These are phyloP conservation scores for Sesbania bispinosa DNA, from an alignment of 306 rosid genomes.

Conservation along the genomic window DNA sequence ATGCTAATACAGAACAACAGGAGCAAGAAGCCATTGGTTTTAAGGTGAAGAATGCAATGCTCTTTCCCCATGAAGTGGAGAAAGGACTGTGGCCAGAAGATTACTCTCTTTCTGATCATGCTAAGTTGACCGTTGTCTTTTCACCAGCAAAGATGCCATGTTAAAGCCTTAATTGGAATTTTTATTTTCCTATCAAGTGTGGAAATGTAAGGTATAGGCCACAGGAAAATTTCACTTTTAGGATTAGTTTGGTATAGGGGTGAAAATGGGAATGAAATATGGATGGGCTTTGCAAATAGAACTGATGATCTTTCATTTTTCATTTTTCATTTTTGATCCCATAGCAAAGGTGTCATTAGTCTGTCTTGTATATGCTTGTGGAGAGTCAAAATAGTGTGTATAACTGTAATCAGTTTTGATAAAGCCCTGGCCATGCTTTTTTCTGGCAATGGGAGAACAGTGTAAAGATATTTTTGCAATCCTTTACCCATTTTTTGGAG, in stretches of 20 bases:
- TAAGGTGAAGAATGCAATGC: conserved; percentile 64
- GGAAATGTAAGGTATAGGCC: neutral
- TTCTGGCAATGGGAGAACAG: conserved; percentile 23
- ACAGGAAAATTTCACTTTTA: conserved; percentile 1
- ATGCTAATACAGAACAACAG: conserved; percentile 12
- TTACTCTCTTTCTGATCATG: conserved; percentile 87
- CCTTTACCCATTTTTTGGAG: neutral
- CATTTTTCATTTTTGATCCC: neutral
- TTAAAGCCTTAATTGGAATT: neutral
- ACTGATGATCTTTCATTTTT: neutral
- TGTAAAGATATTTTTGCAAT: conserved; percentile 22
- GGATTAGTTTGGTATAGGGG: neutral
- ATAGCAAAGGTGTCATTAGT: neutral
- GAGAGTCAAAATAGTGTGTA: conserved; percentile 5
- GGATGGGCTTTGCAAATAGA: neutral
- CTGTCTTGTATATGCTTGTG: neutral
- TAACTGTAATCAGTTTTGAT: conserved; percentile 29
- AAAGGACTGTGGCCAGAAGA: conserved; percentile 79
- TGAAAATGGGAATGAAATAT: neutral
- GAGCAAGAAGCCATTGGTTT: conserved; percentile 56
- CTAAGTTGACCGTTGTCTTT: conserved; percentile 57
- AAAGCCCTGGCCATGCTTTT: conserved; percentile 35
- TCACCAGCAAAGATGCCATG: conserved; percentile 54
- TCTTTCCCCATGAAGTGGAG: conserved; percentile 77
- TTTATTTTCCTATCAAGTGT: neutral